A percentile compares a stretch with the other conserved stretches of the same genome.
phyloP scores from a whole-genome alignment of 2,329 filamentous ascomycete genomes.

The Sporothrix phasma region DNA sequence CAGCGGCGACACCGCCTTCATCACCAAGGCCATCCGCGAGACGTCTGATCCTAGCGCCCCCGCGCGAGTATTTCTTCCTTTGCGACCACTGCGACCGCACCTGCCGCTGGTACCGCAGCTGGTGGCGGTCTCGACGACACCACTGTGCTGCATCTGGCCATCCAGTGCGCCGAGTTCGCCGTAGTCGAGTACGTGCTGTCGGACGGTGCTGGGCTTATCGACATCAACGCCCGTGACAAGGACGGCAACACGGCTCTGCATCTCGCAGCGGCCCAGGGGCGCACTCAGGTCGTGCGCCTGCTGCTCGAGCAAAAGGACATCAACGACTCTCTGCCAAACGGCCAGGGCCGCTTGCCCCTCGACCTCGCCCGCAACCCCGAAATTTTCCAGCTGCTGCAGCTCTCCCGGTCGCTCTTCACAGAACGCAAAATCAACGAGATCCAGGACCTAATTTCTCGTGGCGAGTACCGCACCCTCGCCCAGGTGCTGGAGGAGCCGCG shows the following conservation, averaged over 20 bases:
- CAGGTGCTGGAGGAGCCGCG: constrained; percentile 74
- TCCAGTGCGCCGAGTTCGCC: constrained; percentile 86
- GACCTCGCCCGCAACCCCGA: constrained; percentile 87
- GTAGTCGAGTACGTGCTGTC: constrained; percentile 94
- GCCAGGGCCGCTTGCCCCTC: constrained; percentile 72
- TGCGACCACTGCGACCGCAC: constrained; percentile 29
- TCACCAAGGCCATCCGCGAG: constrained; percentile 75
- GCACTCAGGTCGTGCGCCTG: constrained; percentile 69
- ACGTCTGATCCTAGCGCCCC: constrained; percentile 39
- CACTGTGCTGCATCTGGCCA: constrained; percentile 82
- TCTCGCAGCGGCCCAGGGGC: constrained; percentile 72
- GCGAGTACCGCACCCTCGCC: constrained; percentile 69
- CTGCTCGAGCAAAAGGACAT: constrained; percentile 73
- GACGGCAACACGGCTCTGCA: constrained; percentile 94
- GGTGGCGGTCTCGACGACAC: constrained; percentile 60
- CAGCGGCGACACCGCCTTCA: constrained; percentile 81
- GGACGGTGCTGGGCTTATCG: constrained; percentile 54
- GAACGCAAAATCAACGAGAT: constrained; percentile 78
- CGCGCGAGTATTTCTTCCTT: constrained; percentile 49
- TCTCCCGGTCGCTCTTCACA: constrained; percentile 79
- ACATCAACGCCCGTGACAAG: constrained; percentile 82
- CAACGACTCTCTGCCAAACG: constrained; percentile 81
- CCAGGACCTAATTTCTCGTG: constrained; percentile 62
- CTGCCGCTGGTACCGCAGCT: constrained; percentile 26
- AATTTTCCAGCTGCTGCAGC: constrained; percentile 89